These are phyloP conservation scores for Hypoxylon fragiforme DNA, from an alignment of 495 filamentous ascomycete genomes.

Conservation along the genomic window DNA sequence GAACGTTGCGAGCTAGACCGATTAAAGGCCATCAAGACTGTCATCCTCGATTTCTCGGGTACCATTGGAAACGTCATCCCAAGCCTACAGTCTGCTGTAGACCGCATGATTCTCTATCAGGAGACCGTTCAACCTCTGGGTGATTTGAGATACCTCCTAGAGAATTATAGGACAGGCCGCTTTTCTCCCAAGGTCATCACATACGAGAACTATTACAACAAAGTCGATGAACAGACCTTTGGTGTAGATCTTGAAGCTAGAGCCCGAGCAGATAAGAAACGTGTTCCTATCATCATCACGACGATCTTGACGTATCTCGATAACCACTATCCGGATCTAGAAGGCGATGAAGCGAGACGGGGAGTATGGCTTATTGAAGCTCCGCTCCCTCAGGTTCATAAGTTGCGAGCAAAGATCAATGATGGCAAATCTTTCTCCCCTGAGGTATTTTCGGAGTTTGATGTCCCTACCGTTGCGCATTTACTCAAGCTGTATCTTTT, in stretches of 20 bases:
- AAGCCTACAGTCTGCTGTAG: slow-evolving; percentile 88
- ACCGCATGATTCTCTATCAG: slow-evolving; percentile 98
- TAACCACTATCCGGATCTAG: slow-evolving; percentile 94
- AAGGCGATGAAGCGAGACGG: slow-evolving; percentile 91
- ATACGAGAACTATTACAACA: slow-evolving; percentile 99
- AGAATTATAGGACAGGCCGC: slow-evolving; percentile 93
- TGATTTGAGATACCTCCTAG: slow-evolving; percentile 92
- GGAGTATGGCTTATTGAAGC: slow-evolving; percentile 95
- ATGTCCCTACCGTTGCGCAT: slow-evolving; percentile 91
- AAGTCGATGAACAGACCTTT: slow-evolving; percentile 96
- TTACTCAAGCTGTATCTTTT: slow-evolving; percentile 94
- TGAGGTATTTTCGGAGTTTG: slow-evolving; percentile 80
- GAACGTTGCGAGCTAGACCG: slow-evolving; percentile 97
- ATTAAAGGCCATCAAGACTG: slow-evolving; percentile 95
- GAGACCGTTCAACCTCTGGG: slow-evolving; percentile 93
- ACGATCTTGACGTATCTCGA: slow-evolving; percentile 92
- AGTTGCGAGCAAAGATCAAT: slow-evolving; percentile 79
- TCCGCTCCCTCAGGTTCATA: slow-evolving; percentile 80
- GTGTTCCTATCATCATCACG: slow-evolving; percentile 90
- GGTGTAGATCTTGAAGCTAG: slow-evolving; percentile 95
- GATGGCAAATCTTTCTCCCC: slow-evolving; percentile 80
- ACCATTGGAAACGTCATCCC: slow-evolving; percentile 98
- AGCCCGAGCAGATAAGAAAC: slow-evolving; percentile 89
- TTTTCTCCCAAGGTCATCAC: slow-evolving; percentile 89
- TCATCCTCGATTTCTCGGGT: slow-evolving; percentile 96